phyloP scores from a whole-genome alignment of 2,329 filamentous ascomycete species.

The Falciphora oryzae region DNA sequence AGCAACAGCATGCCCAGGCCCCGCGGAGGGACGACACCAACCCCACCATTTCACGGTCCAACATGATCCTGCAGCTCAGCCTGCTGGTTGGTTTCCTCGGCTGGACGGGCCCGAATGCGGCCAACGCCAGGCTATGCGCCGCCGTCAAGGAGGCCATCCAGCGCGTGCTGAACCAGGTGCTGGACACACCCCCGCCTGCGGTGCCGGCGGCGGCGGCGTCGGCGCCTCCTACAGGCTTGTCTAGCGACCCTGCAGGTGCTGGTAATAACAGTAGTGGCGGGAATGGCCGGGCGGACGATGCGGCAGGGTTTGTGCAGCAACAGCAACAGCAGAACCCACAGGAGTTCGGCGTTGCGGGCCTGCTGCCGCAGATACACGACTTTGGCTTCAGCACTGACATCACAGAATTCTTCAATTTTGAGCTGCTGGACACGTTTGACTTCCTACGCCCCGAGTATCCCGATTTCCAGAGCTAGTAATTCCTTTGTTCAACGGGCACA shows the following conservation, averaged over 20 bases:
- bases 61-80: conserved; percentile 45
- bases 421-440: conserved; percentile 43
- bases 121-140: conserved; percentile 42
- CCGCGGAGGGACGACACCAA: conserved; percentile 6
- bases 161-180: conserved; percentile 42
- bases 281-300: neutral
- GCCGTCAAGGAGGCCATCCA: conserved; percentile 43
- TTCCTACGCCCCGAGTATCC: conserved; percentile 30
- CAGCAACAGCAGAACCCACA: conserved; percentile 1
- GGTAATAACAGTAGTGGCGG: neutral
- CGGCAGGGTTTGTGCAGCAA: neutral
- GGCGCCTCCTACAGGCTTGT: neutral
- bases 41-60: conserved; percentile 34
- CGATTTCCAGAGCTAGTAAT: neutral
- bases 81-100: conserved; percentile 45
- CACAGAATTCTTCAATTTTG: conserved; percentile 36
- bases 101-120: conserved; percentile 42
- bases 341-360: neutral
- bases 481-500: too few species aligned
- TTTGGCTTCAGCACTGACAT: conserved; percentile 28
- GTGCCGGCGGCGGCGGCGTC: conserved; percentile 16
- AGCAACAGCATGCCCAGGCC: conserved; percentile 19
- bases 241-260: neutral
- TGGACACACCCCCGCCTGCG: conserved; percentile 26
- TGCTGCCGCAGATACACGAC: conserved; percentile 12